phyloP scores from a whole-genome alignment of 1,284 basidiomycete genomes.

The Cryptococcus sp. region DNA sequence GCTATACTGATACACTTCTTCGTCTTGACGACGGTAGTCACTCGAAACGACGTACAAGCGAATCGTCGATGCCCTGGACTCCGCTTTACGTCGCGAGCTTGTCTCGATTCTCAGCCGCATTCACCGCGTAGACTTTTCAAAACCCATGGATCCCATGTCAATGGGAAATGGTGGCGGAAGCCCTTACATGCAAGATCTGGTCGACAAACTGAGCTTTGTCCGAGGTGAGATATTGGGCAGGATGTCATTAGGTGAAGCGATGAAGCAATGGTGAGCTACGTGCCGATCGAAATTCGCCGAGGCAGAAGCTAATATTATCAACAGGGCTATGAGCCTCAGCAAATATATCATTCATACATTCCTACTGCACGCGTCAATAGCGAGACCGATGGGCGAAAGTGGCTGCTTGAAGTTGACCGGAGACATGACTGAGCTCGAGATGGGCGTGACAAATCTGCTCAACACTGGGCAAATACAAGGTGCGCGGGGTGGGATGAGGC shows the following conservation, averaged over 20 bases:
- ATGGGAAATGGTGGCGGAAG: slow-evolving; percentile 66
- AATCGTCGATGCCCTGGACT: slow-evolving; percentile 69
- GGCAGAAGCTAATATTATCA: not conserved
- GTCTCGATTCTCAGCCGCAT: slow-evolving; percentile 73
- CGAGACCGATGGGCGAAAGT: slow-evolving; percentile 79
- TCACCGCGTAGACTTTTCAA: slow-evolving; percentile 78
- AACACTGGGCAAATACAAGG: slow-evolving; percentile 56
- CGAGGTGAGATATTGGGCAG: slow-evolving; percentile 71
- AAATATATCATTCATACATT: slow-evolving; percentile 78
- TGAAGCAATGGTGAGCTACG: slow-evolving; percentile 66
- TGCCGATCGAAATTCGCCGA: not conserved
- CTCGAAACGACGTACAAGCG: slow-evolving; percentile 63
- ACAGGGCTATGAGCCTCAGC: slow-evolving; percentile 68
- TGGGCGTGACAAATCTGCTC: slow-evolving; percentile 77
- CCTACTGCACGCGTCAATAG: slow-evolving; percentile 84
- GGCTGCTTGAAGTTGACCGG: slow-evolving; percentile 88
- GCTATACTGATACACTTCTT: not conserved
- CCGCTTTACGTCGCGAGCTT: slow-evolving; percentile 75
- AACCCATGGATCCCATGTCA: slow-evolving; percentile 61
- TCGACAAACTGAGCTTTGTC: slow-evolving; percentile 78
- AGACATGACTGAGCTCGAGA: slow-evolving; percentile 95
- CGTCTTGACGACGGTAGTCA: slow-evolving; percentile 54
- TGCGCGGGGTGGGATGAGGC: slow-evolving; percentile 62
- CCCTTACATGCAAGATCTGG: slow-evolving; percentile 84
- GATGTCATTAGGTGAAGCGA: slow-evolving; percentile 69